Conservation (phyloP, 441 rosid species). For the Breynia disticha region DNA sequence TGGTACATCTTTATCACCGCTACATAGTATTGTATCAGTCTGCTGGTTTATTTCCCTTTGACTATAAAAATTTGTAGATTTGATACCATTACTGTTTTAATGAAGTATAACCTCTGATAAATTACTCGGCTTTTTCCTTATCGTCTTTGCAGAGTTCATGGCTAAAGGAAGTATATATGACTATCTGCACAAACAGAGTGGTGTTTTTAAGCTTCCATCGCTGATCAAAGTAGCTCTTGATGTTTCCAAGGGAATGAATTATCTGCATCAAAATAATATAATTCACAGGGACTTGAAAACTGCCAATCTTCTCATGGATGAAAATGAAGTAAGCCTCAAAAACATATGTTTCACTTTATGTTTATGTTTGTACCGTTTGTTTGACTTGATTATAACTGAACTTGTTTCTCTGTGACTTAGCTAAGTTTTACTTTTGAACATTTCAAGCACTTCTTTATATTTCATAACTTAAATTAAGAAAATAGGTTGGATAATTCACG, state of each 20-base stretch:
- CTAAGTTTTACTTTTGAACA: neutral
- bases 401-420: neutral
- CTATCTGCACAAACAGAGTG: slow-evolving; percentile 73
- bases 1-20: slow-evolving; percentile 26
- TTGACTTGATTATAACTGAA: too few relatives aligned
- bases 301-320: slow-evolving; percentile 97
- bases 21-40: neutral
- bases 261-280: slow-evolving; percentile 88
- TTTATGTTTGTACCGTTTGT: too few relatives aligned
- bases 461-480: too few relatives aligned
- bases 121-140: slow-evolving; percentile 12
- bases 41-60: neutral
- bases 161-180: slow-evolving; percentile 82
- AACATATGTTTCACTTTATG: too few relatives aligned
- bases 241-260: slow-evolving; percentile 91
- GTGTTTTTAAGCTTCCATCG: slow-evolving; percentile 65
- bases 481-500: neutral
- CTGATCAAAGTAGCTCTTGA: slow-evolving; percentile 82
- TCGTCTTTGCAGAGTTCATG: slow-evolving; percentile 60
- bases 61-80: neutral
- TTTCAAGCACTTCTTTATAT: neutral
- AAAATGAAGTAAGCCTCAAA: slow-evolving; percentile 62
- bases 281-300: slow-evolving; percentile 94
- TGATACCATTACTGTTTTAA: neutral
- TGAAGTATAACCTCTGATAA: slow-evolving; percentile 6